Evolutionary conservation across 495 filamentous ascomycete genomes (phyloP).

Genomic region (Aspergillus baeticus): DNA sequence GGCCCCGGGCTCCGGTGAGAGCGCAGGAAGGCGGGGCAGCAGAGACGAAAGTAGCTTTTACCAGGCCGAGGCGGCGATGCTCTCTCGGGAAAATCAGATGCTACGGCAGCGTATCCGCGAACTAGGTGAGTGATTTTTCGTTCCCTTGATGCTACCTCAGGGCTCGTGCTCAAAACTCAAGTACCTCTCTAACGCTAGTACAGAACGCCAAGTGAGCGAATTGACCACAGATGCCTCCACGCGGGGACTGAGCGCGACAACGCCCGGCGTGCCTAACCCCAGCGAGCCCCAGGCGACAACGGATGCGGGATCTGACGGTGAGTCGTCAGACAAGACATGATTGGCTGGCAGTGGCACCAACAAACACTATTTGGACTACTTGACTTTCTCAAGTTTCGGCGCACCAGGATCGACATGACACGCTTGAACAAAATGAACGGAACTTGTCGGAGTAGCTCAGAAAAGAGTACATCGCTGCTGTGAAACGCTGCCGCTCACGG

Average conservation of each 20-base stretch:
- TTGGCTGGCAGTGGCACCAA: not conserved
- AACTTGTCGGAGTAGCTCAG: not conserved
- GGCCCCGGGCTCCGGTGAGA: conserved; percentile 28
- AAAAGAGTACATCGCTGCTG: not conserved
- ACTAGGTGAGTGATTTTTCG: conserved; percentile 44
- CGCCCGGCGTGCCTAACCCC: conserved; percentile 19
- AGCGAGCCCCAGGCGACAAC: conserved; percentile 18
- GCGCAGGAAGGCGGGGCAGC: conserved; percentile 38
- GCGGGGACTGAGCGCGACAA: conserved; percentile 4
- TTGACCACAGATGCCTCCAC: conserved; percentile 21
- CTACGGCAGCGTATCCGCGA: conserved; percentile 81
- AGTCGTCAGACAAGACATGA: conserved; percentile 26
- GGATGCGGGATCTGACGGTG: conserved; percentile 21
- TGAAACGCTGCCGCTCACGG: not conserved
- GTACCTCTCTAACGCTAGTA: conserved; percentile 10
- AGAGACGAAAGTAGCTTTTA: conserved; percentile 86
- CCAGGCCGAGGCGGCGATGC: conserved; percentile 85
- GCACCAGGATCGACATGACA: not conserved
- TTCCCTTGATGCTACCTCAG: not conserved
- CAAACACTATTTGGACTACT: not conserved
- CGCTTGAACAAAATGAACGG: not conserved
- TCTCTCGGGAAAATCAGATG: conserved; percentile 93
- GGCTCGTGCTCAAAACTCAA: not conserved
- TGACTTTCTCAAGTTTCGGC: not conserved
- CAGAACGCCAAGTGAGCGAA: conserved; percentile 41